phyloP scores from a whole-genome alignment of 2,329 filamentous ascomycete genomes.

The Gyromitra esculenta region DNA sequence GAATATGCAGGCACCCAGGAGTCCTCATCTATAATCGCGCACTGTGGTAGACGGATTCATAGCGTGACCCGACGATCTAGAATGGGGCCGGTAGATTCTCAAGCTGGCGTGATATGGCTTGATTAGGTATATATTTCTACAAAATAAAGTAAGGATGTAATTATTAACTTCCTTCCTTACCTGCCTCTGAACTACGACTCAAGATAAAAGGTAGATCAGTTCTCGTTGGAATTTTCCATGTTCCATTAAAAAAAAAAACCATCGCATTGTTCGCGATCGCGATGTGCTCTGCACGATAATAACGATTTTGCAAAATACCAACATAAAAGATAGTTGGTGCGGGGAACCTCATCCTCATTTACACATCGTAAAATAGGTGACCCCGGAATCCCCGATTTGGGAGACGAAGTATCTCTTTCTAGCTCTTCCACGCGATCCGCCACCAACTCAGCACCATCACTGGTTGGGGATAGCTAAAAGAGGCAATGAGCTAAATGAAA shows the following conservation, averaged over 20 bases:
- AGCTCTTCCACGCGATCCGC: constrained; percentile 16
- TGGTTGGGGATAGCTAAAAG: background rate
- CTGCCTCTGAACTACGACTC: background rate
- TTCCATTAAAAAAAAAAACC: background rate
- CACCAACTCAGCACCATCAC: background rate
- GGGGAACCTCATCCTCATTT: constrained; percentile 12
- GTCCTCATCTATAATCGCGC: background rate
- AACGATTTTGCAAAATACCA: constrained; percentile 26
- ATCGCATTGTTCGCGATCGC: background rate
- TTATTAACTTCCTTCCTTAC: background rate
- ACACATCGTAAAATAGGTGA: background rate
- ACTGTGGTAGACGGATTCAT: background rate
- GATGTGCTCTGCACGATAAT: constrained; percentile 3
- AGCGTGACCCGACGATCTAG: constrained; percentile 5
- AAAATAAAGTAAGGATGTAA: constrained; percentile 1
- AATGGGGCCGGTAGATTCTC: background rate
- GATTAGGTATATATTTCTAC: constrained; percentile 11
- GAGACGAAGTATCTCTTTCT: constrained; percentile 17
- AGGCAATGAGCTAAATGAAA: constrained; percentile 5
- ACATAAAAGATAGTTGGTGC: constrained; percentile 13
- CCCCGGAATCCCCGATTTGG: background rate
- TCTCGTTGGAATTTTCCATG: background rate
- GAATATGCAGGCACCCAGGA: background rate
- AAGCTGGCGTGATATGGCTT: background rate
- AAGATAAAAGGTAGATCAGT: background rate